Evolutionary conservation across 805 yeast species (phyloP), one percentile per base, ranked within the genome.

Genomic region (Sungouiozyma intestinalis): DNA sequence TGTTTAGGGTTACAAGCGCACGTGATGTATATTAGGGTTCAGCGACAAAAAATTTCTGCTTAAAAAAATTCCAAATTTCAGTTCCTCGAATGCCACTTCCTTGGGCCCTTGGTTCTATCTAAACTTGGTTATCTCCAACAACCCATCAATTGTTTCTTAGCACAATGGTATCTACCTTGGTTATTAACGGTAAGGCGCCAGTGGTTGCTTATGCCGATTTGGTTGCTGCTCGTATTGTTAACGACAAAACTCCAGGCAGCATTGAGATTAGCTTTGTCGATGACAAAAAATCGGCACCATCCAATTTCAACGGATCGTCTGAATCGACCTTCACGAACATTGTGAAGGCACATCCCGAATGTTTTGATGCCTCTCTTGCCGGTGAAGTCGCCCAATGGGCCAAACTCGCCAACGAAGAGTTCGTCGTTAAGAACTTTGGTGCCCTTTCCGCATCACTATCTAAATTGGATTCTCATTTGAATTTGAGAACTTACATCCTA

Each of bases 111-210:
- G n/a, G n/a, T n/a, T n/a, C n/a, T n/a, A n/a, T n/a, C n/a, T n/a
- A n/a, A n/a, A n/a, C n/a, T n/a, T n/a, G n/a, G n/a, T n/a, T n/a
- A n/a, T n/a, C n/a, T n/a, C n/a, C n/a, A n/a, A n/a, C n/a, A n/a
- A n/a, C n/a, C n/a, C n/a, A n/a, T n/a, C n/a, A n/a, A n/a, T n/a
- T n/a, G n/a, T 24, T 6, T 6, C 6, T 24, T 24, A 11, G 11
- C 18, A 19, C 11, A 73, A 64, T 76, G 57, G 66, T 69, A 33
- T 43, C 50, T 45, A 56, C 62, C 38, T 69, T 88, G 47, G 72
- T 79, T 44, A 65, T 88, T 49, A 95, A 95, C 45, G 86, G 85
- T 43, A 88, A 86, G 69, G 94, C 95, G 4, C 85, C 85, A 16
- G 71, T 74, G 40, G 81, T 85, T 44, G 92, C 90, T 21, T 90